Evolutionary conservation across 2,329 filamentous ascomycete genomes (phyloP).

Genomic region (Trichoderma aggressivum): DNA sequence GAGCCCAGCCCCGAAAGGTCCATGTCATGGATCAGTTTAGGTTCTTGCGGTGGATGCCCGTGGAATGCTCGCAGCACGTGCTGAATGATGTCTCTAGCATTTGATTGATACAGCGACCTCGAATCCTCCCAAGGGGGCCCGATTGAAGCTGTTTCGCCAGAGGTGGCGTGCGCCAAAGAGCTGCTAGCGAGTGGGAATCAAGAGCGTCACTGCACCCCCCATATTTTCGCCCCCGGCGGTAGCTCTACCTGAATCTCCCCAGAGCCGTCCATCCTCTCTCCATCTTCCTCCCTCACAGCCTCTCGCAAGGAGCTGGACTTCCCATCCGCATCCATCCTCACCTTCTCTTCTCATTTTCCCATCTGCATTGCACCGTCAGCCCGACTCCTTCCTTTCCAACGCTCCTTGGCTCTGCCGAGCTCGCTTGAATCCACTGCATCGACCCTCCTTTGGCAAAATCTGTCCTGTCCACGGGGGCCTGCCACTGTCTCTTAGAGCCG

Average conservation of each 20-base stretch:
- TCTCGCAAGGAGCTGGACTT: conserved; percentile 34
- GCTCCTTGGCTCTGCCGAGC: conserved; percentile 38
- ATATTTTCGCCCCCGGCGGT: conserved; percentile 3
- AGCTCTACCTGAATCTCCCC: conserved; percentile 1
- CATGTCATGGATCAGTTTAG: not conserved
- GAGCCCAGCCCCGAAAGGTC: not conserved
- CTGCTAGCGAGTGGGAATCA: conserved; percentile 16
- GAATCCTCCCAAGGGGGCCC: not conserved
- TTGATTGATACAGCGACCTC: not conserved
- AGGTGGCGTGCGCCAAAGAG: conserved; percentile 19
- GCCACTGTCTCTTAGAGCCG: conserved; percentile 24
- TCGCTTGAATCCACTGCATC: conserved; percentile 28
- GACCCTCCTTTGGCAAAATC: conserved; percentile 39
- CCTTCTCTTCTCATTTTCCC: conserved; percentile 38
- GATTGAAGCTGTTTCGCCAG: conserved; percentile 21
- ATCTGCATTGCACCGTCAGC: conserved; percentile 34
- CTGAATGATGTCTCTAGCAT: not conserved
- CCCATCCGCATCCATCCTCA: conserved; percentile 42
- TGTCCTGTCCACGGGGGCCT: conserved; percentile 27
- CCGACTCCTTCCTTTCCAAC: conserved; percentile 34
- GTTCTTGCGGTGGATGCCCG: conserved; percentile 1
- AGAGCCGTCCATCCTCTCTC: conserved; percentile 12
- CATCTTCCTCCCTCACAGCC: conserved; percentile 30
- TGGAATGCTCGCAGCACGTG: not conserved
- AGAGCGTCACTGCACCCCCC: conserved; percentile 16